Base-by-base conservation (phyloP, 352 stramenopile species). In the Pythium utonaiense region DNA sequence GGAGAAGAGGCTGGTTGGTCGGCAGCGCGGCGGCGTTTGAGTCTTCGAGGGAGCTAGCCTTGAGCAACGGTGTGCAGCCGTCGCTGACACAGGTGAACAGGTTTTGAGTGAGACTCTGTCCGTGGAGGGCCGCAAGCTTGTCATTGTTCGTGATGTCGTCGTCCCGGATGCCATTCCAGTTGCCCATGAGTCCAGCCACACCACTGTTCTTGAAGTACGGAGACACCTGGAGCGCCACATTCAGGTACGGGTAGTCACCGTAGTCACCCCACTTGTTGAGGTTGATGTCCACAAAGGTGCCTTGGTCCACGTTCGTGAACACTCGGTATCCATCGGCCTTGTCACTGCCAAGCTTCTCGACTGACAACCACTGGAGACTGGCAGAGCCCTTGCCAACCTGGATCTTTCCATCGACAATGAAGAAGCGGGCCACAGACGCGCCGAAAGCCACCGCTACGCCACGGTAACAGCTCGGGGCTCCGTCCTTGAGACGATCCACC, bases 231-330 rank as follows among this genome's bases (percentile, higher is more conserved):
- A 70, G 13, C 21, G 48, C 60, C 9, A 74, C 31, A 57, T 74
- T 71, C 9, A 74, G 27, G 41, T 69, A 63, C 33, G 45, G 24
- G 41, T 74, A 68, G 48, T 63, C 28, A 9, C 9, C 59, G 49
- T 41, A 53, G 34, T 53, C 53, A 45, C 53, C 54, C 62, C 62
- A 74, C 16, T 14, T 33, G 33, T 33, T 55, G 17, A 74, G 36
- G 30, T 36, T 71, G 31, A 74, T 27, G 30, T 74, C 67, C 9
- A 74, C 53, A 44, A 66, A 74, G 16, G 57, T 66, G 19, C 51
- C 30, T 9, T 65, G 45, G 19, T 74, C 58, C 27, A 56, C 63
- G 9, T n/a, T 48, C 17, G 49, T 52, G 49, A 74, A 71, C 25
- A 74, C 36, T n/a, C 67, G 67, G 41, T 71, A 74, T 6, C 53